Conservation (phyloP, 2,329 filamentous ascomycete species). For the Acrodontium crateriforme region DNA sequence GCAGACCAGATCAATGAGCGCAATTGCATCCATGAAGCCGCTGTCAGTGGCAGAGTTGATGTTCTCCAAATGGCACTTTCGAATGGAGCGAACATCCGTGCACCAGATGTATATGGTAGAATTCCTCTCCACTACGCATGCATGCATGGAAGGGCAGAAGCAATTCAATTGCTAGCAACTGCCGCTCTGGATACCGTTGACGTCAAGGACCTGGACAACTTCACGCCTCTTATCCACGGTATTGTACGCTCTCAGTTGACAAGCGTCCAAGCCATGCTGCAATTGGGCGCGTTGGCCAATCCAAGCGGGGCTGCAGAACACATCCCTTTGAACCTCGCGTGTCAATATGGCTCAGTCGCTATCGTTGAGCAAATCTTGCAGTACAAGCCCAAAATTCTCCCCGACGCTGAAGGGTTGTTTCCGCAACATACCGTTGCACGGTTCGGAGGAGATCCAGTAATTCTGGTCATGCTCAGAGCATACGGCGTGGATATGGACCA, state of each 20-base stretch:
- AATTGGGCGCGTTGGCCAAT: slow-evolving; percentile 69
- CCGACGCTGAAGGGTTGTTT: slow-evolving; percentile 89
- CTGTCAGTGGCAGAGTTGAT: slow-evolving; percentile 75
- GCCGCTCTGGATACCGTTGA: slow-evolving; percentile 61
- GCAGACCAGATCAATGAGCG: slow-evolving; percentile 97
- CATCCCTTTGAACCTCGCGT: slow-evolving; percentile 86
- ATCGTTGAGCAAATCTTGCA: slow-evolving; percentile 77
- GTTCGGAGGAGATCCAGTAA: slow-evolving; percentile 66
- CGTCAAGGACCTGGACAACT: slow-evolving; percentile 89
- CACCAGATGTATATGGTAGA: slow-evolving; percentile 84
- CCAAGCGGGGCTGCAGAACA: slow-evolving; percentile 79
- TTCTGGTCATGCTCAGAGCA: slow-evolving; percentile 66
- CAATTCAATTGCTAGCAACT: slow-evolving; percentile 16
- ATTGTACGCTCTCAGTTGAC: slow-evolving; percentile 77
- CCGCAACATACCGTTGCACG: slow-evolving; percentile 94
- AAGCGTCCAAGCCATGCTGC: slow-evolving; percentile 67
- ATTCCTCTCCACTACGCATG: slow-evolving; percentile 92
- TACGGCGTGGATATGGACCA: slow-evolving; percentile 87
- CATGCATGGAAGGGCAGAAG: slow-evolving; percentile 73
- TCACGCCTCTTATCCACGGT: slow-evolving; percentile 86
- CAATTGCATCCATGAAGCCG: slow-evolving; percentile 92
- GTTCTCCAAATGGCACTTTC: slow-evolving; percentile 66
- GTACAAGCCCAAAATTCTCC: slow-evolving; percentile 66
- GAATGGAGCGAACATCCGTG: slow-evolving; percentile 59
- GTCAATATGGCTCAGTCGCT: slow-evolving; percentile 75